Conservation (phyloP, 352 stramenopile species). For the Pythium sp. region DNA sequence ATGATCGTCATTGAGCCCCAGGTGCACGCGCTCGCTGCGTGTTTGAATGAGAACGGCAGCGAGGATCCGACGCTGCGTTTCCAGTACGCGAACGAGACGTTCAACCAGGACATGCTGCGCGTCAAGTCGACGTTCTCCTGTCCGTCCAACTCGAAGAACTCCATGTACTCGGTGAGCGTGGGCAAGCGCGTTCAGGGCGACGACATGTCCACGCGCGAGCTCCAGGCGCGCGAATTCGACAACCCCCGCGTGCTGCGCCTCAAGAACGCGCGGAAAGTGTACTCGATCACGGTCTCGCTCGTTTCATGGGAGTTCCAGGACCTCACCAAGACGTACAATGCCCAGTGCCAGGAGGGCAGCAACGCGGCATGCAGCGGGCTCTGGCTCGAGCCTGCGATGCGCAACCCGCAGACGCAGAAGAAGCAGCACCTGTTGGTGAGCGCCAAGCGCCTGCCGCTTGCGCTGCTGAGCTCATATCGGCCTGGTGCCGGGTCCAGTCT, state of each 20-base stretch:
- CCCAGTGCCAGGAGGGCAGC: not conserved
- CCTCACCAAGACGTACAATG: not conserved
- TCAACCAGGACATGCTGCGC: not conserved
- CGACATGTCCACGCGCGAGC: not conserved
- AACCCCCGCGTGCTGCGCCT: constrained; percentile 1
- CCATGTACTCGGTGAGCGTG: constrained; percentile 6
- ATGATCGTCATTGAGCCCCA: constrained; percentile 4
- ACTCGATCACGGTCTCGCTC: constrained; percentile 11
- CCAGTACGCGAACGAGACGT: not conserved
- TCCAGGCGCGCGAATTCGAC: not conserved
- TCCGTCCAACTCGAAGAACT: not conserved
- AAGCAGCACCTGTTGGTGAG: not conserved
- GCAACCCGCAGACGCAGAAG: not conserved
- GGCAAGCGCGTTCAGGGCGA: constrained; percentile 11
- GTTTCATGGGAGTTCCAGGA: constrained; percentile 4
- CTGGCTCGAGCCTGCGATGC: not conserved
- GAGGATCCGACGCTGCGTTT: constrained; percentile 10
- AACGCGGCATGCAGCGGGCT: not conserved
- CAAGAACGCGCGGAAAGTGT: constrained; percentile 12
- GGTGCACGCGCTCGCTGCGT: constrained; percentile 3
- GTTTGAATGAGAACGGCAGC: not conserved
- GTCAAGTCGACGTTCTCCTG: not conserved
- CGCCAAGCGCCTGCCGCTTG: not conserved
- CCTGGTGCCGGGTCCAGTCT: not conserved
- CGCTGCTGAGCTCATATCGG: constrained; percentile 5